Percentiles rank a stretch among this genome's conserved stretches.
Conservation (phyloP, 495 filamentous ascomycete species). For the Venustampulla echinocandica region DNA sequence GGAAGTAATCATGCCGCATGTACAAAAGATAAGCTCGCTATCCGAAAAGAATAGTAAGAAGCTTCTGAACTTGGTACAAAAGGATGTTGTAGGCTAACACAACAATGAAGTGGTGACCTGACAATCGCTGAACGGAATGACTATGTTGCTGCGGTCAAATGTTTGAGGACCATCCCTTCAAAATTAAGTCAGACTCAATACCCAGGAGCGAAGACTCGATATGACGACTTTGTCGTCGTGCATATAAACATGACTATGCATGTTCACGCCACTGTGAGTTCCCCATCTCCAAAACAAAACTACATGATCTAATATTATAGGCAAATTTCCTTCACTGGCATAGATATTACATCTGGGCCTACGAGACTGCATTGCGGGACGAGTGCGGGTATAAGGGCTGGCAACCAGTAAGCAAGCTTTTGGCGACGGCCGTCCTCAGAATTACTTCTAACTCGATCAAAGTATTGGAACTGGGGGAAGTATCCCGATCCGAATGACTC, state of each 20-base stretch:
- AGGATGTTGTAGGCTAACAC: background rate
- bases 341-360: slow-evolving; percentile 55
- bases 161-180: slow-evolving; percentile 45
- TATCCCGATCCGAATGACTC: slow-evolving; percentile 43
- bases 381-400: slow-evolving; percentile 61
- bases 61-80: background rate
- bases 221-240: slow-evolving; percentile 62
- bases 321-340: slow-evolving; percentile 67
- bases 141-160: slow-evolving; percentile 56
- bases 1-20: slow-evolving; percentile 2
- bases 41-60: slow-evolving; percentile 2
- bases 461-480: slow-evolving; percentile 43
- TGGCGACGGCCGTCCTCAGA: background rate
- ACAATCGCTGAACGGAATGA: slow-evolving; percentile 45
- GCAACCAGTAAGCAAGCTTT: slow-evolving; percentile 15
- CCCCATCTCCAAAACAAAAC: background rate
- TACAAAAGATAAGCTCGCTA: background rate
- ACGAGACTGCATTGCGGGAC: slow-evolving; percentile 55
- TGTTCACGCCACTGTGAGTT: slow-evolving; percentile 46
- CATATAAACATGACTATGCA: slow-evolving; percentile 55
- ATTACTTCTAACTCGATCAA: background rate
- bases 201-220: slow-evolving; percentile 32
- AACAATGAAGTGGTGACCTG: background rate
- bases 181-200: slow-evolving; percentile 26
- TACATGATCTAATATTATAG: background rate